Evolutionary conservation across 306 rosid species (phyloP).

Genomic region (Lathyrus oleraceus): DNA sequence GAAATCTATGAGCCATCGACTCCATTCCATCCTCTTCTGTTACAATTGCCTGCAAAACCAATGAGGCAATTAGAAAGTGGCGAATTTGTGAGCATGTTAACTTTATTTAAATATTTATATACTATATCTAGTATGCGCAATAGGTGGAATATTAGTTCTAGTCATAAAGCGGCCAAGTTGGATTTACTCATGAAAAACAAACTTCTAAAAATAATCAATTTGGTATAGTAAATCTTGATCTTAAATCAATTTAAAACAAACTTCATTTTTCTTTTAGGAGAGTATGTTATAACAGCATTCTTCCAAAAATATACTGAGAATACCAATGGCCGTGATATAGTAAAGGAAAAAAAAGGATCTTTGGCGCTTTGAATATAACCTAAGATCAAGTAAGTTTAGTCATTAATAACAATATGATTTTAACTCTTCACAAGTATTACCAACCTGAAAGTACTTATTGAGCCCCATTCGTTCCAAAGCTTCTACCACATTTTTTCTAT

Average conservation of each 20-base stretch:
- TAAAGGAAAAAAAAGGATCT: neutral
- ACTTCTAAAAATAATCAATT: neutral
- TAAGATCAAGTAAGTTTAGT: slow-evolving; percentile 4
- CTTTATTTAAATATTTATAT: slow-evolving; percentile 10
- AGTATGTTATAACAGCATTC: slow-evolving; percentile 11
- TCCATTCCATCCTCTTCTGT: slow-evolving; percentile 99
- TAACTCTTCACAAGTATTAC: slow-evolving; percentile 31
- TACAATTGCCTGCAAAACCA: slow-evolving; percentile 74
- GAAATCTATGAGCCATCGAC: slow-evolving; percentile 96
- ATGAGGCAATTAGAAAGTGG: slow-evolving; percentile 35
- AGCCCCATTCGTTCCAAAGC: slow-evolving; percentile 76
- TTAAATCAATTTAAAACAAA: slow-evolving; percentile 26
- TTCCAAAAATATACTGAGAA: slow-evolving; percentile 22
- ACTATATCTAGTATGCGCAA: slow-evolving; percentile 21
- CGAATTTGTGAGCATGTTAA: slow-evolving; percentile 23
- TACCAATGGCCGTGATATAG: neutral
- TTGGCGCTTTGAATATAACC: slow-evolving; percentile 2
- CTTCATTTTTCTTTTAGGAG: slow-evolving; percentile 10
- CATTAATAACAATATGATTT: slow-evolving; percentile 12
- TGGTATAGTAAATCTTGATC: neutral
- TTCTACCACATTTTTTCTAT: slow-evolving; percentile 75
- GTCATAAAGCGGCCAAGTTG: slow-evolving; percentile 12
- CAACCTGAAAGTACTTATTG: slow-evolving; percentile 87
- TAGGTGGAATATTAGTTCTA: slow-evolving; percentile 17
- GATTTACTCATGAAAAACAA: slow-evolving; percentile 13